Base-by-base conservation (phyloP, 352 stramenopile genomes). In the Aphanomyces invadans region DNA sequence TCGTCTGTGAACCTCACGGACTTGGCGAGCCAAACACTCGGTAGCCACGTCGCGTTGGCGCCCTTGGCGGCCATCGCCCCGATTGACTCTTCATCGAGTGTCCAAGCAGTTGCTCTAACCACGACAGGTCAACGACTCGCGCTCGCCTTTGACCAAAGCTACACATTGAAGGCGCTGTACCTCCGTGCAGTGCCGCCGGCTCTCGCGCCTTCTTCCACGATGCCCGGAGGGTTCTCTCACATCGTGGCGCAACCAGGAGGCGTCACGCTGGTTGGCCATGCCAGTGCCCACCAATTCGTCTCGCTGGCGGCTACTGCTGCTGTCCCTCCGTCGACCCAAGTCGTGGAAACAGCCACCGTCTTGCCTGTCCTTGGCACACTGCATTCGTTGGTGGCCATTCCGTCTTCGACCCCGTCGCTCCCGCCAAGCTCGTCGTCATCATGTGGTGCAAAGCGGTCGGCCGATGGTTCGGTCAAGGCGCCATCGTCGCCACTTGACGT, bases 111-210 rank as follows among this genome's bases (percentile, higher is more conserved):
- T 11, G 92, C 90, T 15, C 73, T 97, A 15, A 95, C 90, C 7
- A 89, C 88, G 10, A 95, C 92, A 45, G 92, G 92, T 17, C 84
- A 98, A 33, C 85, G 95, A 38, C 96, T 97, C 54, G 98, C 97
- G 71, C 71, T 98, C 21, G 93, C 90, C 0, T 86, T 78, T 0
- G 85, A 97, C 54, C 87, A 4, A 21, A 19, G 9, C 19, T 17
- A 32, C 25, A 21, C 17, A 10, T 21, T 57, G 25, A 21, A 28
- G 15, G 49, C 49, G 21, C 25, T 57, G 2, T 39, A 21, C 29
- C 17, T 57, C 5, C 49, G 49, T 33, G 49, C 25, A 32, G 11
- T 57, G 49, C 49, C 49, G 29, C 12, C 44, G 23, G 9, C 21
- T 9, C 21, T 23, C 9, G 32, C 49, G 19, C 9, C 23, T n/a